A percentile compares a stretch with the other conserved stretches of the same genome.
phyloP scores from a whole-genome alignment of 306 rosid species.

The Cicer bijugum region DNA sequence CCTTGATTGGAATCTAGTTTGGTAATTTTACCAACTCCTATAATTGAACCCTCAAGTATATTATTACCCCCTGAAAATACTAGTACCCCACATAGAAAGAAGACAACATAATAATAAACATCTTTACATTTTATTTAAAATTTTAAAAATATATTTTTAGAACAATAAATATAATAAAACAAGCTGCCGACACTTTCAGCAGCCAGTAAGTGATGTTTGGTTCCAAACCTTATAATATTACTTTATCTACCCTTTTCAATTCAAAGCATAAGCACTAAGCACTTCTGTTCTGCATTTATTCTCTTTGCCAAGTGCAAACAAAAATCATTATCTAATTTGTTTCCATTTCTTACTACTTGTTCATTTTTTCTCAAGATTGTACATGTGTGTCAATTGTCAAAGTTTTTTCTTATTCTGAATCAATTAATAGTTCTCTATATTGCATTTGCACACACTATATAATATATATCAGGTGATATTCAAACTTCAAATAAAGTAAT shows the following conservation, averaged over 20 bases:
- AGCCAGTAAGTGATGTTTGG: conserved; percentile 42
- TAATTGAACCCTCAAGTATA: conserved; percentile 39
- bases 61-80: conserved; percentile 28
- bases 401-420: too few relatives aligned
- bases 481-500: neutral
- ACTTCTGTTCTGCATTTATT: conserved; percentile 16
- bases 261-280: neutral
- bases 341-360: conserved; percentile 24
- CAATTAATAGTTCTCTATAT: neutral
- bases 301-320: conserved; percentile 4
- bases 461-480: neutral
- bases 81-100: conserved; percentile 29
- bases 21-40: conserved; percentile 44
- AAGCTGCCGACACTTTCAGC: conserved; percentile 71
- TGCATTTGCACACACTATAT: neutral
- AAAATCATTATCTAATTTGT: neutral
- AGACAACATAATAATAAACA: conserved; percentile 6
- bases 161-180: neutral
- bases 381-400: too few relatives aligned
- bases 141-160: neutral
- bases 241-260: neutral
- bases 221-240: conserved; percentile 39
- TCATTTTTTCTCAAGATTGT: neutral
- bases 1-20: conserved; percentile 28
- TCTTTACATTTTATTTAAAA: neutral